Conservation (phyloP, 345 rosid genomes). For the Arabis hirsuta region DNA sequence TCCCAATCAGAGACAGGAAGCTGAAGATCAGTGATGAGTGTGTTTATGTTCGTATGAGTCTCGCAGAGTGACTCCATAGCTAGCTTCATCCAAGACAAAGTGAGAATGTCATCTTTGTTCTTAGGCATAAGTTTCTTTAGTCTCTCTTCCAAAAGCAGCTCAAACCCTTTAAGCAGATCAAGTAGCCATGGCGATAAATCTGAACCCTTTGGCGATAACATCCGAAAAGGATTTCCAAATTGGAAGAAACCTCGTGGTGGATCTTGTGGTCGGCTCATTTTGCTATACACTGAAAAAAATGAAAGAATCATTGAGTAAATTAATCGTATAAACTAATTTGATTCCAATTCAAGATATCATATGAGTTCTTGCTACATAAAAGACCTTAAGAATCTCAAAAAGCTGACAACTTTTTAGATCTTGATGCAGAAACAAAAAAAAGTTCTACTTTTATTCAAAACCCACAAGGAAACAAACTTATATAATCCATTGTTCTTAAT, state of each 20-base stretch:
- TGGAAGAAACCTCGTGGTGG: slow-evolving; percentile 73
- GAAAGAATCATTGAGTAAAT: slow-evolving; percentile 15
- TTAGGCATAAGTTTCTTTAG: slow-evolving; percentile 65
- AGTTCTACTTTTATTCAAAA: not conserved
- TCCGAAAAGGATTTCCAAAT: slow-evolving; percentile 88
- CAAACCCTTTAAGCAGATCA: slow-evolving; percentile 59
- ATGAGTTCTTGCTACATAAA: slow-evolving; percentile 1
- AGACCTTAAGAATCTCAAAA: slow-evolving; percentile 22
- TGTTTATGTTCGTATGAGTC: slow-evolving; percentile 67
- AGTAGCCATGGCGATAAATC: slow-evolving; percentile 61
- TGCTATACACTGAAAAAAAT: slow-evolving; percentile 14
- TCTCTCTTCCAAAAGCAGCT: slow-evolving; percentile 65
- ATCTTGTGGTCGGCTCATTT: slow-evolving; percentile 86
- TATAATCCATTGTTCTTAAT: slow-evolving; percentile 13
- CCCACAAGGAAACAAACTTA: slow-evolving; percentile 19
- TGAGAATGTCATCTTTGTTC: slow-evolving; percentile 64
- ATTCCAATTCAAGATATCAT: not conserved
- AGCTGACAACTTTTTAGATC: slow-evolving; percentile 34
- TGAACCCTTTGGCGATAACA: slow-evolving; percentile 75
- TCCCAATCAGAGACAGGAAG: slow-evolving; percentile 90
- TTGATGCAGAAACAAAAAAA: not conserved
- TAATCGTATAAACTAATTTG: not conserved
- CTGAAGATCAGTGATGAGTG: slow-evolving; percentile 72
- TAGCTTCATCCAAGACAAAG: slow-evolving; percentile 79
- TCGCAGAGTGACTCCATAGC: slow-evolving; percentile 82